Evolutionary conservation across 768 basidiomycete species (phyloP).

Genomic region (Suillus placidus): DNA sequence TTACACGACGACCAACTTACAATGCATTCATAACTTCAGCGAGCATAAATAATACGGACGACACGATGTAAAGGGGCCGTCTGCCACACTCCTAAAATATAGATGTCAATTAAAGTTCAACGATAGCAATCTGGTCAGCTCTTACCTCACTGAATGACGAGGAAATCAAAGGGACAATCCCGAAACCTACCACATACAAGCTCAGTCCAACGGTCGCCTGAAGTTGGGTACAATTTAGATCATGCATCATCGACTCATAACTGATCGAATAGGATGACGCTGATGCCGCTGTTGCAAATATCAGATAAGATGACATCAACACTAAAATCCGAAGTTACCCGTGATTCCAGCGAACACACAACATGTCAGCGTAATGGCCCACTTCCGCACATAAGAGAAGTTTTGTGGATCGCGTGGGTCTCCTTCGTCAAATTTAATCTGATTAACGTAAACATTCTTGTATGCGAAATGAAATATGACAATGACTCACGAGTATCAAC

Average conservation of each 20-base stretch:
- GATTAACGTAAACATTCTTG: neutral
- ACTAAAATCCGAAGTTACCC: constrained; percentile 9
- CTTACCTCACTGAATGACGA: constrained; percentile 63
- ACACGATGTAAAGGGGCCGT: constrained; percentile 57
- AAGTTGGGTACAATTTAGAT: constrained; percentile 43
- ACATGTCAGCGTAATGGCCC: constrained; percentile 30
- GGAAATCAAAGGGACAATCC: constrained; percentile 57
- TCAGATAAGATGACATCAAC: constrained; percentile 5
- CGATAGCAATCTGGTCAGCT: neutral
- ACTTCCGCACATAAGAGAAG: constrained; percentile 38
- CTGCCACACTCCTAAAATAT: constrained; percentile 57
- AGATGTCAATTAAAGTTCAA: constrained; percentile 3
- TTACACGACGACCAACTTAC: constrained; percentile 17
- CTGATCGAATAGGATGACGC: constrained; percentile 55
- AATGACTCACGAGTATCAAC: constrained; percentile 18
- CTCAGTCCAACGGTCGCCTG: constrained; percentile 48
- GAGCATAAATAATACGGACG: constrained; percentile 47
- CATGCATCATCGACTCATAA: constrained; percentile 51
- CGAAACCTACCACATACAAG: constrained; percentile 60
- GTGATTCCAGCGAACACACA: constrained; percentile 24
- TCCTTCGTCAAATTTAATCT: constrained; percentile 38
- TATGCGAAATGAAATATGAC: neutral
- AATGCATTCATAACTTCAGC: constrained; percentile 46
- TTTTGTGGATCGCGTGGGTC: constrained; percentile 40
- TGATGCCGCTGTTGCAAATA: constrained; percentile 40